phyloP scores from a whole-genome alignment of 345 rosid species.

The Rhodomyrtus tomentosa region DNA sequence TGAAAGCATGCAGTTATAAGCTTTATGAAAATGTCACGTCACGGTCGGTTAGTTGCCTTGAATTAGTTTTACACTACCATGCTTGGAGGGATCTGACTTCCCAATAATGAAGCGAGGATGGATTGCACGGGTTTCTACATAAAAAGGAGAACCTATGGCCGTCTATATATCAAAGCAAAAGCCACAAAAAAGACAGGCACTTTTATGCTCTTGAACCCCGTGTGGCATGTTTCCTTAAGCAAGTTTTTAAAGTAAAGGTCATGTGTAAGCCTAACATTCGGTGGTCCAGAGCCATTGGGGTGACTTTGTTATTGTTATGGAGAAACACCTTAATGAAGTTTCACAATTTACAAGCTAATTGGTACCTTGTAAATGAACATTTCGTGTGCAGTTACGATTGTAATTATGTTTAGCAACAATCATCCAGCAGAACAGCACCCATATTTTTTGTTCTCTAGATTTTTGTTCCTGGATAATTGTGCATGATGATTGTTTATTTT shows the following conservation, averaged over 20 bases:
- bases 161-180: background rate
- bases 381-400: background rate
- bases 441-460: background rate
- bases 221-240: background rate
- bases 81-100: background rate
- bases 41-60: background rate
- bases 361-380: background rate
- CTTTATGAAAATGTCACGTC: background rate
- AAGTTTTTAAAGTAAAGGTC: background rate
- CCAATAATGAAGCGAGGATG: background rate
- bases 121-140: background rate
- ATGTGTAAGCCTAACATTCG: background rate
- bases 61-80: background rate
- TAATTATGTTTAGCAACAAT: background rate
- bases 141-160: background rate
- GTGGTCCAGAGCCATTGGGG: background rate
- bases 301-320: background rate
- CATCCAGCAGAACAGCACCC: background rate
- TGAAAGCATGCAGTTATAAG: conserved; percentile 10
- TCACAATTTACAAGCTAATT: background rate
- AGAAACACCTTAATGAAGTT: background rate
- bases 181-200: background rate
- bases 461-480: background rate
- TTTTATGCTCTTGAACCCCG: background rate
- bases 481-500: background rate